Percentiles rank a stretch among this genome's conserved stretches.
phyloP scores from a whole-genome alignment of 2,329 filamentous ascomycete genomes.

The Thielaviopsis populi region DNA sequence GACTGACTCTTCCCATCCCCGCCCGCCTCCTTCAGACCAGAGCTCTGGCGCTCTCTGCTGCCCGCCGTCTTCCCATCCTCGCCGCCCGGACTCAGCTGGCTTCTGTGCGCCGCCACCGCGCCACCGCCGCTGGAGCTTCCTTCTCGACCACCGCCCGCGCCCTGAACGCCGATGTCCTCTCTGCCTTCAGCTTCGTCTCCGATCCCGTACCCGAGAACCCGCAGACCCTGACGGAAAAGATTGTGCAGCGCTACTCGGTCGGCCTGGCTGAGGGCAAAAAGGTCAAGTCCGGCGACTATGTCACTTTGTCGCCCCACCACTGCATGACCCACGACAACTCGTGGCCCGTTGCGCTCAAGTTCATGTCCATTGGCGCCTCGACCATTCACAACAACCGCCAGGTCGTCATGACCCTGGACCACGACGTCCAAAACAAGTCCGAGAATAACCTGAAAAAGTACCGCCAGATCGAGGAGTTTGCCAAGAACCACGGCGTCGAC shows the following conservation, averaged over 20 bases:
- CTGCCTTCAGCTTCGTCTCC: slow-evolving; percentile 7
- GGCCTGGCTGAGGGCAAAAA: slow-evolving; percentile 59
- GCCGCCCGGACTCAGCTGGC: not conserved
- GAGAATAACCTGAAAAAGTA: slow-evolving; percentile 75
- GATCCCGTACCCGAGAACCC: slow-evolving; percentile 25
- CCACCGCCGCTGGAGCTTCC: not conserved
- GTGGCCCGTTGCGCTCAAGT: slow-evolving; percentile 59
- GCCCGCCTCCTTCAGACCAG: not conserved
- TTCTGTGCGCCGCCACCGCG: not conserved
- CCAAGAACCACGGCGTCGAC: slow-evolving; percentile 56
- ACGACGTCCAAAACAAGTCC: slow-evolving; percentile 74
- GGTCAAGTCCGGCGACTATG: slow-evolving; percentile 69
- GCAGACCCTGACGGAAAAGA: slow-evolving; percentile 85
- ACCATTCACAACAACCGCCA: slow-evolving; percentile 44
- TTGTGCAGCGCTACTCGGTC: slow-evolving; percentile 69
- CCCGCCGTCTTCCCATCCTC: slow-evolving; percentile 10
- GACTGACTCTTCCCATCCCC: not conserved
- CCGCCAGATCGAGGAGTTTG: slow-evolving; percentile 65
- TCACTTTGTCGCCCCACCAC: slow-evolving; percentile 39
- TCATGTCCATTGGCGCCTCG: slow-evolving; percentile 63
- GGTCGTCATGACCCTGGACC: slow-evolving; percentile 53
- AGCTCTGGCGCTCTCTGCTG: slow-evolving; percentile 11
- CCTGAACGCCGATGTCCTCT: slow-evolving; percentile 9
- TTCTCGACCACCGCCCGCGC: slow-evolving; percentile 17
- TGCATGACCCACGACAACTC: slow-evolving; percentile 85